phyloP scores from a whole-genome alignment of 225 moss, liverwort and hornwort genomes.

The Neckera pumila region DNA sequence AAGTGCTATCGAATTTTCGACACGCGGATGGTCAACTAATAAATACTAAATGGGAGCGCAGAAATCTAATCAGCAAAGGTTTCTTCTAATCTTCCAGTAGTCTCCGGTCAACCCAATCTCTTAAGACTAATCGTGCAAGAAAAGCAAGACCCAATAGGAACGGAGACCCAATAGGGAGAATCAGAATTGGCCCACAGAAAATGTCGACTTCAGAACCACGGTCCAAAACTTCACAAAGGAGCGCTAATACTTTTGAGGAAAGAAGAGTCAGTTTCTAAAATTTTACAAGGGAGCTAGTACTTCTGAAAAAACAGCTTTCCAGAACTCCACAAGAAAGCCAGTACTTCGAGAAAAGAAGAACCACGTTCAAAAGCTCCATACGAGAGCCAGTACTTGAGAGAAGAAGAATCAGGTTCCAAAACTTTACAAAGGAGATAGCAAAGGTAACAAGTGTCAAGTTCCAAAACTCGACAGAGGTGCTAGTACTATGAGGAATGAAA shows the following conservation, averaged over 20 bases:
- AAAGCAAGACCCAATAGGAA: background rate
- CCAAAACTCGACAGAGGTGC: background rate
- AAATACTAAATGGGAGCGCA: background rate
- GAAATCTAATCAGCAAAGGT: background rate
- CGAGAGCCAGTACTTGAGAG: background rate
- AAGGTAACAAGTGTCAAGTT: background rate
- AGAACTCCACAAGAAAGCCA: background rate
- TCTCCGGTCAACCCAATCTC: background rate
- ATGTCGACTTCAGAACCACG: background rate
- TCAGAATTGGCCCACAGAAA: background rate
- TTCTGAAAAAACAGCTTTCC: background rate
- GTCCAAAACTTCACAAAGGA: background rate
- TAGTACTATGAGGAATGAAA: background rate
- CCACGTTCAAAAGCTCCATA: background rate
- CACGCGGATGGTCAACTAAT: background rate
- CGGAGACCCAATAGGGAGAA: background rate
- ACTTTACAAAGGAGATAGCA: too few relatives aligned
- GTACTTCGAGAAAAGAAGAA: background rate
- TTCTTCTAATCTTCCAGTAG: background rate
- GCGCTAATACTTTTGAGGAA: background rate
- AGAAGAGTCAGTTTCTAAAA: background rate
- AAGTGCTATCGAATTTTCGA: too few relatives aligned
- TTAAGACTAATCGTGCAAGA: background rate
- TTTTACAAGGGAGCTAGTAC: background rate
- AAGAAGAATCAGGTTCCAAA: background rate